Evolutionary conservation across 2,329 filamentous ascomycete species (phyloP).

Genomic region (Clonostachys sp.): DNA sequence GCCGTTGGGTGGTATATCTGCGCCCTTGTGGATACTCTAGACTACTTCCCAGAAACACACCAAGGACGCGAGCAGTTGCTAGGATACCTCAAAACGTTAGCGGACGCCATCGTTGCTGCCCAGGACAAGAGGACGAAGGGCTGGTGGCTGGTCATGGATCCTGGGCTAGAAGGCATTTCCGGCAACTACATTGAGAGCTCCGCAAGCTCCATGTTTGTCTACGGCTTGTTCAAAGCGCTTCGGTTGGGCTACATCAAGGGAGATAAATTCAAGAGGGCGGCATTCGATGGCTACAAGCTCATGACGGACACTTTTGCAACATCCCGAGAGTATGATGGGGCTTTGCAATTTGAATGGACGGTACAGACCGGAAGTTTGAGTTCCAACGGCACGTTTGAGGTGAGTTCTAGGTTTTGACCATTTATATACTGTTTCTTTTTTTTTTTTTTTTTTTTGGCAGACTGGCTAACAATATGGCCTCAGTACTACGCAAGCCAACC

Average conservation of each 20-base stretch:
- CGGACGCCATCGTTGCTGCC: constrained; percentile 30
- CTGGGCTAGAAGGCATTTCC: constrained; percentile 33
- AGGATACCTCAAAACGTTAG: constrained; percentile 31
- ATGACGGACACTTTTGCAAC: constrained; percentile 33
- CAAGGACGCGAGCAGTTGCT: constrained; percentile 26
- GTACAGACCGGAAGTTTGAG: constrained; percentile 46
- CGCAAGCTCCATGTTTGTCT: constrained; percentile 53
- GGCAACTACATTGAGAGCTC: constrained; percentile 60
- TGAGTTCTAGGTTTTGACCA: constrained; percentile 25
- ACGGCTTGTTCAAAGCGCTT: constrained; percentile 40
- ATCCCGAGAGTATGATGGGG: constrained; percentile 36
- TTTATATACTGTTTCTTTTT: neutral
- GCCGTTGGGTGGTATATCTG: constrained; percentile 50
- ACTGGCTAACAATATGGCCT: constrained; percentile 5
- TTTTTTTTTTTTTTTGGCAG: neutral
- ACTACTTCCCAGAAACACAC: constrained; percentile 32
- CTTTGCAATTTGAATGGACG: constrained; percentile 44
- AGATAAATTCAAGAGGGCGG: constrained; percentile 14
- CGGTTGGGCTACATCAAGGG: constrained; percentile 15
- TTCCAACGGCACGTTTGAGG: constrained; percentile 43
- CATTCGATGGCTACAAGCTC: constrained; percentile 15
- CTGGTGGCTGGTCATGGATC: constrained; percentile 55
- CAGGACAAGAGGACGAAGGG: constrained; percentile 37
- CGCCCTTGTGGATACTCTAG: constrained; percentile 43
- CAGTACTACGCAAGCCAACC: constrained; percentile 20